phyloP scores from a whole-genome alignment of 306 rosid genomes.

The Trifolium pratense region DNA sequence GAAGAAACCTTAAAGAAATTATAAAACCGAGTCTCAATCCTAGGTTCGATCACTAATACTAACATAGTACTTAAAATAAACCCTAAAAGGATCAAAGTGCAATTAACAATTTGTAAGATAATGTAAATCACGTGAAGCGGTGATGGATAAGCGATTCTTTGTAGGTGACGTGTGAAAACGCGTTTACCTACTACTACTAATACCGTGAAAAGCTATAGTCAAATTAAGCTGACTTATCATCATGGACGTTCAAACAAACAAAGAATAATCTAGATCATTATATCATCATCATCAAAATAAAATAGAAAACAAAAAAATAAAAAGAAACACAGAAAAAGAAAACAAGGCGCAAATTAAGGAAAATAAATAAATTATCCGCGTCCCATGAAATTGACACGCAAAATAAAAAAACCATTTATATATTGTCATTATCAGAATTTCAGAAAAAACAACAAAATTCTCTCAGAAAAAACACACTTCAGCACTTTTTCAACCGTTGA shows the following conservation, averaged over 20 bases:
- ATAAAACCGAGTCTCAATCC: too few relatives aligned
- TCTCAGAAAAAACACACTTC: constrained; percentile 1
- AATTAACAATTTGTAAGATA: too few relatives aligned
- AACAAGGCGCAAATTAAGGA: constrained; percentile 32
- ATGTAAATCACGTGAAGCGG: constrained; percentile 1
- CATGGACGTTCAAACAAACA: neutral
- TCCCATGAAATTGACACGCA: constrained; percentile 33
- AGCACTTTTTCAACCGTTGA: constrained; percentile 33
- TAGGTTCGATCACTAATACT: too few relatives aligned
- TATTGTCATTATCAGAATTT: too few relatives aligned
- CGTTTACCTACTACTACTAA: neutral
- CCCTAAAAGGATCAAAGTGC: too few relatives aligned
- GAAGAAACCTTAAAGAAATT: too few relatives aligned
- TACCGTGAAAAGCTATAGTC: neutral
- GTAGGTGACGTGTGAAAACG: constrained; percentile 11
- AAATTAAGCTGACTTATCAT: neutral
- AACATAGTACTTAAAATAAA: too few relatives aligned
- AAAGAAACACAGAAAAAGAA: neutral
- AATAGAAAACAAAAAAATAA: neutral
- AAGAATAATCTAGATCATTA: neutral
- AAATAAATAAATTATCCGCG: constrained; percentile 31
- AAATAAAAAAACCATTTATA: too few relatives aligned
- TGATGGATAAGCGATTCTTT: neutral
- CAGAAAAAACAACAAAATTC: too few relatives aligned
- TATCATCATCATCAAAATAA: neutral